Percentiles rank a stretch among this genome's conserved stretches.
Evolutionary conservation across 176 grass and related monocot genomes (phyloP).

Genomic region (Eleusine indica): DNA sequence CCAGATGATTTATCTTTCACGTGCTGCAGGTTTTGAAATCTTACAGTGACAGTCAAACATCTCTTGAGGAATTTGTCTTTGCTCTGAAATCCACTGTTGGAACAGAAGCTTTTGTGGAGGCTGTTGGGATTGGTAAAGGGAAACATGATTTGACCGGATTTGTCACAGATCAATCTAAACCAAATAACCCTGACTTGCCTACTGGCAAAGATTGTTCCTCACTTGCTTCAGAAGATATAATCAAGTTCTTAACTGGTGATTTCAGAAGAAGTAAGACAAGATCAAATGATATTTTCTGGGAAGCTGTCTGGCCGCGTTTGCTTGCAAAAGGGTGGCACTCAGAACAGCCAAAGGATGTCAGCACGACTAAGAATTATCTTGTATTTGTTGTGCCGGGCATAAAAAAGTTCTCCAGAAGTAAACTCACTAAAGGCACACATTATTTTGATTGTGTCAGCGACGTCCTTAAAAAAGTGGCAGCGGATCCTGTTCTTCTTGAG

Average conservation of each 20-base stretch:
- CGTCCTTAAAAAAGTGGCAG: constrained; percentile 77
- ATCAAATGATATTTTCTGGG: constrained; percentile 97
- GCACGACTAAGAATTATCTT: constrained; percentile 65
- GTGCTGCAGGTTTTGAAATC: constrained; percentile 67
- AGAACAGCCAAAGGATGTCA: constrained; percentile 82
- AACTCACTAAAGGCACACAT: constrained; percentile 74
- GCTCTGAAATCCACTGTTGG: constrained; percentile 73
- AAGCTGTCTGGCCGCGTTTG: constrained; percentile 95
- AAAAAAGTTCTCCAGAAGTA: constrained; percentile 84
- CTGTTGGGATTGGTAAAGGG: constrained; percentile 76
- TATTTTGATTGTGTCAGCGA: constrained; percentile 96
- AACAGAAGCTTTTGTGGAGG: constrained; percentile 65
- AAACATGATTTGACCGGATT: constrained; percentile 75
- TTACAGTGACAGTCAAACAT: constrained; percentile 54
- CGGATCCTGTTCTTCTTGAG: constrained; percentile 72
- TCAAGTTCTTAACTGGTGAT: constrained; percentile 95
- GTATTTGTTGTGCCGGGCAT: constrained; percentile 67
- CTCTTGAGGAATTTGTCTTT: constrained; percentile 73
- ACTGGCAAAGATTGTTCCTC: constrained; percentile 87
- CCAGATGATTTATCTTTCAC: constrained; percentile 32
- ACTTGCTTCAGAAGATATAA: constrained; percentile 77
- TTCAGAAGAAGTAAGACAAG: constrained; percentile 89
- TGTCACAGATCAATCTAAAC: constrained; percentile 65
- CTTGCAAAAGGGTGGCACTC: constrained; percentile 96
- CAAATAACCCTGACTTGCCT: constrained; percentile 66